A percentile compares a stretch with the other conserved stretches of the same genome.
These are phyloP conservation scores for Kazachstania sp. DNA, from an alignment of 1,139 yeast species.

Conservation along the genomic window DNA sequence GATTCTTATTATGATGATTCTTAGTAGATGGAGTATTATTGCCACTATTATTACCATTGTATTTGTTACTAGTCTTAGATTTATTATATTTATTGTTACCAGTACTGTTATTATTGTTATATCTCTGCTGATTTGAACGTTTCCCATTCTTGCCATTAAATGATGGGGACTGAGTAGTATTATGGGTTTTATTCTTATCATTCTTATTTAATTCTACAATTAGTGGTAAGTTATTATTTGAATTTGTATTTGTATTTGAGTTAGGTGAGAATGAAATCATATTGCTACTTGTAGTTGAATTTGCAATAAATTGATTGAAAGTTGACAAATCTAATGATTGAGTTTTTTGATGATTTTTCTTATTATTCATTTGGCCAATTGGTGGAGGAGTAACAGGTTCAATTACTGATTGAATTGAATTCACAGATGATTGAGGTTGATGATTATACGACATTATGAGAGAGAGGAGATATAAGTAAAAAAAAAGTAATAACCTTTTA, in stretches of 20 bases:
- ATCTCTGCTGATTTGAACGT: background rate
- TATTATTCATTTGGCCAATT: conserved; percentile 27
- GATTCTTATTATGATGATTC: background rate
- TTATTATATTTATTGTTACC: background rate
- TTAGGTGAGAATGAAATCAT: conserved; percentile 11
- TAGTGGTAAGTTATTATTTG: conserved; percentile 24
- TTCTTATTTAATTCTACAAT: conserved; percentile 18
- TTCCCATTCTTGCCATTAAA: background rate
- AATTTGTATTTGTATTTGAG: conserved; percentile 7
- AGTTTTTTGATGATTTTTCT: conserved; percentile 28
- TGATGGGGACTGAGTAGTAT: background rate
- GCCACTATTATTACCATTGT: no score
- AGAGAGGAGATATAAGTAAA: no score
- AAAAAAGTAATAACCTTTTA: no score
- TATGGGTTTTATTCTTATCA: background rate
- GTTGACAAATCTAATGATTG: conserved; percentile 29
- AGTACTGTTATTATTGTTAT: background rate
- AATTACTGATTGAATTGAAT: conserved; percentile 32
- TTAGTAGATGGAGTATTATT: background rate
- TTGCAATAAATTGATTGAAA: conserved; percentile 25
- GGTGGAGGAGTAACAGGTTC: conserved; percentile 35
- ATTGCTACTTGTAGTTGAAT: conserved; percentile 6
- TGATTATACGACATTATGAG: conserved; percentile 15
- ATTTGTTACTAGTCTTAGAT: background rate
- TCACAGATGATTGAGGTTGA: conserved; percentile 33